Evolutionary conservation across 2,329 filamentous ascomycete genomes (phyloP), one percentile per base, ranked within the genome.

Genomic region (Fonsecaea pugnacius): DNA sequence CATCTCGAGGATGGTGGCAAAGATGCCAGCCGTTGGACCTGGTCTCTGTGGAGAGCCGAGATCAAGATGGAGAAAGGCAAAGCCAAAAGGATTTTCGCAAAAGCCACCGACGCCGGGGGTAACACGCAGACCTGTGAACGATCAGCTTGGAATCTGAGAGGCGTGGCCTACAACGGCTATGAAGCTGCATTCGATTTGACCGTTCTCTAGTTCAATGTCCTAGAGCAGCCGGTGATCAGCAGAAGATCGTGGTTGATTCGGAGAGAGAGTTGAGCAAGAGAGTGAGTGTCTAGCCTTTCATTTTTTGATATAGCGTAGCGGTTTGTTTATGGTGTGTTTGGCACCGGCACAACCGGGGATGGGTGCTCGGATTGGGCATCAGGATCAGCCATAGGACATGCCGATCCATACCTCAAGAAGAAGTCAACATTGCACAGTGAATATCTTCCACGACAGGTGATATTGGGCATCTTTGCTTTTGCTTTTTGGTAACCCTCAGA

Each of bases 121-220:
- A 83, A 86, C 70, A 75, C 75, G 27, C 85, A 87, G 70, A 74
- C 73, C 24, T 73, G 78, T 65, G 75, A 76, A 63, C 66, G 65
- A 62, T 78, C 80, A 2, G 73, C 80, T 70, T 88, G 85, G 85
- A 87, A 87, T 73, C 73, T 85, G 64, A 77, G 85, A 62, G 85
- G 85, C 0, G 83, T 87, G 4, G 84, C 78, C 32, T 88, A 87
- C 74, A 85, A 86, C 74, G 85, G 83, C 0, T 87, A 83, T 74
- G 85, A 85, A 2, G 82, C 85, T 69, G 78, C 78, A 33, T 80
- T 75, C 67, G 78, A 81, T 43, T 69, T 87, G 61, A 81, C 78
- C 33, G 72, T 86, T 60, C 43, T 75, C 46, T 73, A 60, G 63
- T 35, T 58, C 46, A n/a, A 18, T 48, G 48, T 33, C 35, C 58